Percentiles rank a stretch among this genome's conserved stretches.
phyloP scores from a whole-genome alignment of 768 basidiomycete species.

The Mycena albidolilacea region DNA sequence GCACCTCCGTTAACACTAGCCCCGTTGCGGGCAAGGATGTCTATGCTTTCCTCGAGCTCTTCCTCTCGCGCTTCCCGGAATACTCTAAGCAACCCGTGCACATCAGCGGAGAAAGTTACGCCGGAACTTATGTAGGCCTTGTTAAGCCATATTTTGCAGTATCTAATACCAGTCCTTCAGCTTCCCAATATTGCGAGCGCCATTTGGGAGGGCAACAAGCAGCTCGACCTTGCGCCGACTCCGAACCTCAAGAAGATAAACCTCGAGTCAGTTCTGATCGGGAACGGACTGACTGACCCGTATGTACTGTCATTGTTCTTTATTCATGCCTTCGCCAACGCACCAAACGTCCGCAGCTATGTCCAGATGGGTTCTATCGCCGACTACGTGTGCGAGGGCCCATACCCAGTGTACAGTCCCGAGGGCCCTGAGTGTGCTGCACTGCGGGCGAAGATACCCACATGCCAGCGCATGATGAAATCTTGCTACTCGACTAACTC shows the following conservation, averaged over 20 bases:
- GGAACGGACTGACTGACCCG: slow-evolving; percentile 90
- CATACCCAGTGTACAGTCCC: slow-evolving; percentile 85
- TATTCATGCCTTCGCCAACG: not conserved
- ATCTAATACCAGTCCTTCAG: not conserved
- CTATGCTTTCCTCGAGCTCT: slow-evolving; percentile 86
- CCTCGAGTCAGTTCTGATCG: slow-evolving; percentile 87
- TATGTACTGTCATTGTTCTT: slow-evolving; percentile 37
- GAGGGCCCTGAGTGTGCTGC: slow-evolving; percentile 76
- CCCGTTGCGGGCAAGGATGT: slow-evolving; percentile 94
- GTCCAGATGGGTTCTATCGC: slow-evolving; percentile 86
- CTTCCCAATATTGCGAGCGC: slow-evolving; percentile 85
- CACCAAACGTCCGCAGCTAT: slow-evolving; percentile 39
- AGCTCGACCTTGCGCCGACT: slow-evolving; percentile 58
- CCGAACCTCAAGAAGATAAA: slow-evolving; percentile 80
- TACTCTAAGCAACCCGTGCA: slow-evolving; percentile 83
- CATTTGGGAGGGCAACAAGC: slow-evolving; percentile 85
- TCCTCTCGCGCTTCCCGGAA: slow-evolving; percentile 82
- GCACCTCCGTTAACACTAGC: slow-evolving; percentile 81
- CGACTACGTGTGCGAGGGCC: slow-evolving; percentile 87
- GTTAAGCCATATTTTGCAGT: too few species aligned
- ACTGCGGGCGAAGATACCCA: slow-evolving; percentile 75
- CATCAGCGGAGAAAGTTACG: slow-evolving; percentile 85
- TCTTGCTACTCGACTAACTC: slow-evolving; percentile 77
- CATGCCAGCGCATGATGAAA: slow-evolving; percentile 81
- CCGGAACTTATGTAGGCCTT: slow-evolving; percentile 74